These are phyloP conservation scores for Solanum pinnatisectum DNA, from an alignment of 257 asterid genomes.

Conservation along the genomic window DNA sequence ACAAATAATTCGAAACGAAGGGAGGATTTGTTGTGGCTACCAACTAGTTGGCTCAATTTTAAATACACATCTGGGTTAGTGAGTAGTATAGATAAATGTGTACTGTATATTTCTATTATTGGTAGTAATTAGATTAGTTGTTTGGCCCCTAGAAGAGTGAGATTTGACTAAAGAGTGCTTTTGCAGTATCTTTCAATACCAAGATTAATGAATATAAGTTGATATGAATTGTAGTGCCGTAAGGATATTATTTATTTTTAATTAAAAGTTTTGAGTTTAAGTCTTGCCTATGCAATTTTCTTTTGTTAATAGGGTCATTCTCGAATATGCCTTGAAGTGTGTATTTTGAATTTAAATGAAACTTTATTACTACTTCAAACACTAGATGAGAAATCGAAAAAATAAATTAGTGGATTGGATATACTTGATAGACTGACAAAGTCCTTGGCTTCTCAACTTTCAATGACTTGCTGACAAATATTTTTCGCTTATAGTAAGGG, in stretches of 20 bases:
- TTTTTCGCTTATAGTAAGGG: too few relatives aligned
- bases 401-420: too few relatives aligned
- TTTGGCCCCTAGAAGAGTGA: background rate
- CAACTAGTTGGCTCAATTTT: background rate
- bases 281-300: rapidly evolving
- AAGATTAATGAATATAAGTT: background rate
- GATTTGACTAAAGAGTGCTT: slow-evolving; percentile 1
- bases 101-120: background rate
- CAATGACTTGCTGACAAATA: background rate
- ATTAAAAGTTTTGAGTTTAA: too few relatives aligned
- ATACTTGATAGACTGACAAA: background rate
- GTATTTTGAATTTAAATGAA: rapidly evolving
- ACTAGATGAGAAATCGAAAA: too few relatives aligned
- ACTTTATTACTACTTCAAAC: too few relatives aligned
- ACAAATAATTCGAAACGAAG: background rate
- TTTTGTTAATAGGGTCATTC: rapidly evolving
- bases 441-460: background rate
- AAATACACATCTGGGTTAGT: background rate
- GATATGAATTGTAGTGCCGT: rapidly evolving
- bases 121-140: background rate
- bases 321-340: rapidly evolving
- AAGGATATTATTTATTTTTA: too few relatives aligned
- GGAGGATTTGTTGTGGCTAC: background rate
- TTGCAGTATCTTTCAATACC: slow-evolving; percentile 15
- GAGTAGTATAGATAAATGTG: background rate